Evolutionary conservation across 805 yeast species (phyloP), one percentile per base, ranked within the genome.

Genomic region (Kodamaea leandrae): DNA sequence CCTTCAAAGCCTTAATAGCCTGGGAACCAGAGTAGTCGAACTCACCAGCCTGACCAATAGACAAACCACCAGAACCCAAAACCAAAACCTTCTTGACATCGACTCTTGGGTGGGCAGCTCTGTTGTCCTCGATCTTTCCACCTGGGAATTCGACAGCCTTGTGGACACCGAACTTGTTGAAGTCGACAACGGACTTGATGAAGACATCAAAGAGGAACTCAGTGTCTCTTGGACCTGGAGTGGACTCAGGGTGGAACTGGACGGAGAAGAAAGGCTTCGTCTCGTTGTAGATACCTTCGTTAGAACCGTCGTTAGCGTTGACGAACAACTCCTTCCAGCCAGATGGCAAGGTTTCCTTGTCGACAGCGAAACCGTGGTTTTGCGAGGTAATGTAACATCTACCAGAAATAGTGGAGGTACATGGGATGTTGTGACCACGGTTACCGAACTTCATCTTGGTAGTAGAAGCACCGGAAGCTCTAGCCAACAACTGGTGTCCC

Each of bases 21-120:
- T 93, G 99, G 42, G 96, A 88, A 59, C 99, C 99, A 34, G 97
- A 89, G 71, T 93, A 93, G 66, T 93, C 99, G 60, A 93, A 93
- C 71, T 93, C 99, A 68, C 99, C 99, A 49, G 99, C 99, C 74
- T 93, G 99, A 52, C 99, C 99, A 62, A 93, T 93, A 42, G 96
- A 86, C 57, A 93, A 76, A 63, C 99, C 99, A 74, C 99, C 99
- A 39, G 97, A 90, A 57, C 99, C 99, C 57, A 93, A 78, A 44
- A 89, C 91, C 52, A 89, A 78, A 37, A 88, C 96, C 71, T 93
- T 93, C 77, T 89, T 88, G 54, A 83, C 95, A 43, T 83, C 74
- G 29, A 81, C 85, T 55, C 78, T 78, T 56, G 96, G 96, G 56
- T 82, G 82, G 32, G 80, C 79, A 28, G 81, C 82, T 52, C 76